A percentile compares a stretch with the other conserved stretches of the same genome.
These are phyloP conservation scores for Mycena pura DNA, from an alignment of 768 basidiomycete species.

Conservation along the genomic window DNA sequence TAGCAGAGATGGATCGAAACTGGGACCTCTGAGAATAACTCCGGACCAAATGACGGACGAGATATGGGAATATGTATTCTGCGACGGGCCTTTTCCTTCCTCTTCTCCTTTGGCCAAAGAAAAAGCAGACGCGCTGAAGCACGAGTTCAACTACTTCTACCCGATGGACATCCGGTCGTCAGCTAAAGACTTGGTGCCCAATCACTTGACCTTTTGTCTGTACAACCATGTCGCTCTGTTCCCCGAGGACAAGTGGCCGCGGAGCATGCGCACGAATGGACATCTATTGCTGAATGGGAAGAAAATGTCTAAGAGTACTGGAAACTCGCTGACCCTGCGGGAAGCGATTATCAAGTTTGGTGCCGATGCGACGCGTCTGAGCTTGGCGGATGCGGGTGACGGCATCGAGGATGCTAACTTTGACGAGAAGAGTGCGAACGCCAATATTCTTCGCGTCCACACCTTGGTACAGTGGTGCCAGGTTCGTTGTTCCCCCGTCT, in stretches of 20 bases:
- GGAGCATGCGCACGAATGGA: slow-evolving; percentile 93
- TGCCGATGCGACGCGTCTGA: slow-evolving; percentile 91
- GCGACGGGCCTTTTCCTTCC: slow-evolving; percentile 76
- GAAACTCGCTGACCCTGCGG: slow-evolving; percentile 90
- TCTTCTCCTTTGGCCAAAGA: slow-evolving; percentile 70
- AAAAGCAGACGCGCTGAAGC: slow-evolving; percentile 84
- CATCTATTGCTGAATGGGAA: slow-evolving; percentile 97
- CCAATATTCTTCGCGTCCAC: slow-evolving; percentile 91
- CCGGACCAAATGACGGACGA: slow-evolving; percentile 97
- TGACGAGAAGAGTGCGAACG: slow-evolving; percentile 97
- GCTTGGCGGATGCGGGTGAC: slow-evolving; percentile 96
- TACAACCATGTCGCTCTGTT: slow-evolving; percentile 98
- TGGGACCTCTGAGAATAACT: slow-evolving; percentile 85
- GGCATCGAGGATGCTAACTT: slow-evolving; percentile 99
- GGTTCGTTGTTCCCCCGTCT: slow-evolving; percentile 47
- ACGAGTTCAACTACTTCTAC: slow-evolving; percentile 96
- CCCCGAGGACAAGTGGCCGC: slow-evolving; percentile 88
- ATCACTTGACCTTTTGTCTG: slow-evolving; percentile 91
- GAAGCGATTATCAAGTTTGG: slow-evolving; percentile 95
- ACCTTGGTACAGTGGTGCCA: slow-evolving; percentile 93
- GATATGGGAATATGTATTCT: slow-evolving; percentile 94
- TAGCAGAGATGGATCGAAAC: slow-evolving; percentile 77
- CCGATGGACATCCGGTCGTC: slow-evolving; percentile 98
- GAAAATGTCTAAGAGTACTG: slow-evolving; percentile 98
- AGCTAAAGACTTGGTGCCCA: slow-evolving; percentile 95